Evolutionary conservation across 2,329 filamentous ascomycete species (phyloP), one percentile per base, ranked within the genome.

Genomic region (Colletotrichum tropicale): DNA sequence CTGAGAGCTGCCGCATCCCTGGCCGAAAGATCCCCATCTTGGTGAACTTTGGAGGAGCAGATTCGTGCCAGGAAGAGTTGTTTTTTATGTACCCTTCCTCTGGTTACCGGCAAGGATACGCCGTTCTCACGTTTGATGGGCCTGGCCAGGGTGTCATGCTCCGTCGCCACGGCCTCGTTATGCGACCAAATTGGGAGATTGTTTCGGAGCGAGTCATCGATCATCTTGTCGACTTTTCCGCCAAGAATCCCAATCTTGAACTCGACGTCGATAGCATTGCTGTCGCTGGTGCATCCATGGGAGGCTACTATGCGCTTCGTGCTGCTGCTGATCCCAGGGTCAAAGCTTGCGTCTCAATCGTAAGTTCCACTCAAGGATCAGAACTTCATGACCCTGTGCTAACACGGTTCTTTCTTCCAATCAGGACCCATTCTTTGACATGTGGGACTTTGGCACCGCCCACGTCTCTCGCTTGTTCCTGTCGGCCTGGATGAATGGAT

Each of bases 271-370:
- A 80, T 2, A 78, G 80, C 10, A 79, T 89, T 18, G 84, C 84
- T 1, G 70, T 88, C 21, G 69, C 78, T 2, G 87, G 87, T 0
- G 81, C 83, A 0, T 84, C 84, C 3, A 80, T 88, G 77, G 87
- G 88, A 4, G 88, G 84, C 1, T 89, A 89, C 76, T 86, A 84
- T 64, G 86, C 87, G 2, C 81, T 89, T 8, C 85, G 88, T 0
- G 85, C 79, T 2, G 85, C 85, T 0, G 77, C 79, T 0, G 87
- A 89, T 77, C 73, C 82, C 0, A 84, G 88, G 1, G 80, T 89
- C 81, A 85, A 84, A 71, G 88, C 87, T 0, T 87, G 85, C 74
- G 79, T 89, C 6, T 77, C 82, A 8, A 78, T 85, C 21, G 86
- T 67, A n/a, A 32, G 65, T n/a, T 28, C n/a, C 10, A 26, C 13